Conservation (phyloP, 148 eudicot genomes). For the Selenicereus undatus region DNA sequence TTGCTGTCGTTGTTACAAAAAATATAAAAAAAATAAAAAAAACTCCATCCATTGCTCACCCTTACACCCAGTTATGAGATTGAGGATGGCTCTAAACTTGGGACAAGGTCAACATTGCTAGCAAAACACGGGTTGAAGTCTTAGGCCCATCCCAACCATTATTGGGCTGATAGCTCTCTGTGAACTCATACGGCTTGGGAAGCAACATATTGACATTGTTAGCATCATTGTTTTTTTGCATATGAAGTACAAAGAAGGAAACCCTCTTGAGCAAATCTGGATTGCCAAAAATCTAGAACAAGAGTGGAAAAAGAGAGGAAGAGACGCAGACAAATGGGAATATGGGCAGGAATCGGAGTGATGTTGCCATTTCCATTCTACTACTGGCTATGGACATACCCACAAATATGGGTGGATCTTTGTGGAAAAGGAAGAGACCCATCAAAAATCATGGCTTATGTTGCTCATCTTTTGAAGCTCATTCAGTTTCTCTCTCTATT, state of each 20-base stretch:
- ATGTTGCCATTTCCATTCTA: slow-evolving; percentile 83
- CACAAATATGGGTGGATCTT: slow-evolving; percentile 76
- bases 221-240: not conserved
- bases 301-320: not conserved
- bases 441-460: slow-evolving; percentile 63
- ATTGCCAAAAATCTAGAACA: not conserved
- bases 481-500: slow-evolving; percentile 75
- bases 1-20: no score
- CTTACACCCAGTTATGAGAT: no score
- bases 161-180: not conserved
- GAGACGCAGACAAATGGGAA: slow-evolving; percentile 40
- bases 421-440: slow-evolving; percentile 77
- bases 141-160: not conserved
- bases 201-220: not conserved
- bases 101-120: not conserved
- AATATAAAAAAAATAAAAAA: no score
- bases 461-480: slow-evolving; percentile 67
- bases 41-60: no score
- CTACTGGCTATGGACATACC: slow-evolving; percentile 71
- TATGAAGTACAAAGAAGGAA: not conserved
- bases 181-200: not conserved
- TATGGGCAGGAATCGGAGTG: slow-evolving; percentile 65
- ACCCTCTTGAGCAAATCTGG: not conserved
- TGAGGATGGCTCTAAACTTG: not conserved
- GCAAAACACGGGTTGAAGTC: not conserved